These are phyloP conservation scores for Pleurotus sapidus DNA, from an alignment of 768 basidiomycete species.

Conservation along the genomic window DNA sequence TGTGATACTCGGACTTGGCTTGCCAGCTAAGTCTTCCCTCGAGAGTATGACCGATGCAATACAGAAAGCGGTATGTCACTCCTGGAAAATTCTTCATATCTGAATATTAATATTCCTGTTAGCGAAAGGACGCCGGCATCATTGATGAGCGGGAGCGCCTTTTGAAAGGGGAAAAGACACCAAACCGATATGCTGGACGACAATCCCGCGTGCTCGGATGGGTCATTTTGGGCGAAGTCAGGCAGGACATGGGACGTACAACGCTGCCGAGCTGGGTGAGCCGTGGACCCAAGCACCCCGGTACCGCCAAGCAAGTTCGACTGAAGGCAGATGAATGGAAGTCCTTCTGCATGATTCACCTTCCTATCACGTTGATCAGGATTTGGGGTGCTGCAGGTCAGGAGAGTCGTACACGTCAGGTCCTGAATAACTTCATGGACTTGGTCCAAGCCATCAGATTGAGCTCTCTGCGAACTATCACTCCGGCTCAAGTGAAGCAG, in stretches of 20 bases:
- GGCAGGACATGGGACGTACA: constrained; percentile 14
- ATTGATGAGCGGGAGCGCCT: neutral
- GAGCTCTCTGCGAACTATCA: constrained; percentile 21
- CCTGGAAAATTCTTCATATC: neutral
- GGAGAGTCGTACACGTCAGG: constrained; percentile 10
- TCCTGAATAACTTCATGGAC: constrained; percentile 30
- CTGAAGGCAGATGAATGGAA: constrained; percentile 28
- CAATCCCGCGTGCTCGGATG: neutral
- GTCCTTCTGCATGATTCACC: constrained; percentile 26
- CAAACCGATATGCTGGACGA: neutral
- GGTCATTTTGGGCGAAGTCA: constrained; percentile 5
- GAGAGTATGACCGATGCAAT: too few relatives aligned
- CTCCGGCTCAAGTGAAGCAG: constrained; percentile 14
- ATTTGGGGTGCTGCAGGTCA: constrained; percentile 27
- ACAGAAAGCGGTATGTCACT: too few relatives aligned
- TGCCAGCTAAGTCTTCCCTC: too few relatives aligned
- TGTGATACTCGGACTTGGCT: neutral
- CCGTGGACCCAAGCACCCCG: too few relatives aligned
- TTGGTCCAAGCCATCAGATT: constrained; percentile 30
- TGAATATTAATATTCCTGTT: neutral
- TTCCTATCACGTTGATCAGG: constrained; percentile 30
- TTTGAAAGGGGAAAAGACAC: neutral
- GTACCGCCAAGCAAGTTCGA: too few relatives aligned
- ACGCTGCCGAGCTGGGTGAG: constrained; percentile 17
- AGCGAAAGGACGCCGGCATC: neutral